These are phyloP conservation scores for Calonectria pteridis DNA, from an alignment of 2,329 filamentous ascomycete genomes.

Conservation along the genomic window DNA sequence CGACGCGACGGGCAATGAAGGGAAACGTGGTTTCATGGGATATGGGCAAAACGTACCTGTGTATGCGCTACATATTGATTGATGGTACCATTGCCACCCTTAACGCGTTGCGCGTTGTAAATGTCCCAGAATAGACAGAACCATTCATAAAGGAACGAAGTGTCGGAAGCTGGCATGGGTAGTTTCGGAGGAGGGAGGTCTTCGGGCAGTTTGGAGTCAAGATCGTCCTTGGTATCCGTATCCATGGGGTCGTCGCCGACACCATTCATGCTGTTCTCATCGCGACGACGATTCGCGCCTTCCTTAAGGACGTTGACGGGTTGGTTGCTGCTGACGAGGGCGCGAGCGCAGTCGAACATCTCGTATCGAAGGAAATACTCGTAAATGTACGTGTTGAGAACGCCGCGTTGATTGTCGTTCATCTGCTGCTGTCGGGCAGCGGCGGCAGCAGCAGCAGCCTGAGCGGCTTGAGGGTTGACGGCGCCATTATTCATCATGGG, in stretches of 20 bases:
- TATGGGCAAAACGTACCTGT: slow-evolving; percentile 71
- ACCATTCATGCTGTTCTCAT: slow-evolving; percentile 76
- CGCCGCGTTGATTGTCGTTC: slow-evolving; percentile 63
- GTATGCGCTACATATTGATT: slow-evolving; percentile 85
- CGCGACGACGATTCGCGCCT: slow-evolving; percentile 75
- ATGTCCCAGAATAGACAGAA: slow-evolving; percentile 99
- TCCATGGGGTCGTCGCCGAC: slow-evolving; percentile 83
- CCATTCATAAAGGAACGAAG: slow-evolving; percentile 96
- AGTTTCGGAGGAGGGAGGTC: slow-evolving; percentile 84
- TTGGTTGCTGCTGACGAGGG: slow-evolving; percentile 75
- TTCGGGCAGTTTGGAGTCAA: slow-evolving; percentile 79
- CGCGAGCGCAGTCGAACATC: slow-evolving; percentile 86
- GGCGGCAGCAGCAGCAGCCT: slow-evolving; percentile 47
- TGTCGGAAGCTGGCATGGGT: slow-evolving; percentile 73
- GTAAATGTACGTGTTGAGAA: slow-evolving; percentile 90
- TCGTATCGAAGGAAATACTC: slow-evolving; percentile 90
- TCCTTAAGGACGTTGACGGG: slow-evolving; percentile 77
- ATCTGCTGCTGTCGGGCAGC: slow-evolving; percentile 55
- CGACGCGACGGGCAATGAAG: slow-evolving; percentile 22
- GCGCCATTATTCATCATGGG: slow-evolving; percentile 76
- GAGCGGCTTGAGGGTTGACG: slow-evolving; percentile 50
- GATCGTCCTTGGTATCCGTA: slow-evolving; percentile 83
- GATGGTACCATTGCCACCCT: slow-evolving; percentile 72
- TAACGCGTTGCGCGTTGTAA: slow-evolving; percentile 83
- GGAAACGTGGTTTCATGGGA: slow-evolving; percentile 36